Percentiles rank a stretch among this genome's conserved stretches.
These are phyloP conservation scores for Oryza australiensis DNA, from an alignment of 176 grass and related monocot genomes.

Conservation along the genomic window DNA sequence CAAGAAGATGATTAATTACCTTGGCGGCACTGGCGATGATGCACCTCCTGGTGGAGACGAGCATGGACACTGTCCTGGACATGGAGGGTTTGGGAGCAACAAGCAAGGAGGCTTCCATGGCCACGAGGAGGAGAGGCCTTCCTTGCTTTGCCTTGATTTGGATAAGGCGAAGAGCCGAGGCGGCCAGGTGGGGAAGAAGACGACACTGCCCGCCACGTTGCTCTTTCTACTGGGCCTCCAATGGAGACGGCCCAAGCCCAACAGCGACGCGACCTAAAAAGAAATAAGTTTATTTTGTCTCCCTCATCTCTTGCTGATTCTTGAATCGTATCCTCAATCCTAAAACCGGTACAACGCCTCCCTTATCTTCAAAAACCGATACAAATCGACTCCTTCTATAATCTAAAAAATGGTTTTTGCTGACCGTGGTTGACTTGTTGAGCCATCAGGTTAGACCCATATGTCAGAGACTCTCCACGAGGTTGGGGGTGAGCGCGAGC, in stretches of 20 bases:
- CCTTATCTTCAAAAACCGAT: too few species aligned
- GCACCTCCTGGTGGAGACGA: background rate
- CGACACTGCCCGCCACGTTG: background rate
- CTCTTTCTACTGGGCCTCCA: background rate
- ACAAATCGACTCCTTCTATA: too few species aligned
- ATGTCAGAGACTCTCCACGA: constrained; percentile 18
- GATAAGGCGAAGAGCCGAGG: constrained; percentile 20
- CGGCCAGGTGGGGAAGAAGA: too few species aligned
- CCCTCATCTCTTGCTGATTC: too few species aligned
- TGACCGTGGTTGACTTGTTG: too few species aligned
- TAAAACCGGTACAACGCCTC: too few species aligned
- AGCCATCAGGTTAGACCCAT: too few species aligned
- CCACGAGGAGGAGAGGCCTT: background rate
- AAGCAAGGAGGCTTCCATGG: constrained; percentile 46
- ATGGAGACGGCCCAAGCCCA: background rate
- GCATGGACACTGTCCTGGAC: background rate
- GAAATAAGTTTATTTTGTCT: too few species aligned
- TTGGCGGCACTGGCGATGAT: background rate
- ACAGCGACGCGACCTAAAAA: background rate
- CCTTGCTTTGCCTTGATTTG: background rate
- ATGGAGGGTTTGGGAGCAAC: constrained; percentile 3
- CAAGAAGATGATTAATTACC: background rate
- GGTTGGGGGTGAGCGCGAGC: constrained; percentile 59
- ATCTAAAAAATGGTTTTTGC: too few species aligned
- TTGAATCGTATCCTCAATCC: too few species aligned